Percentiles rank a stretch among this genome's conserved stretches.
These are phyloP conservation scores for Nemania sp. DNA, from an alignment of 2,329 filamentous ascomycete genomes.

Conservation along the genomic window DNA sequence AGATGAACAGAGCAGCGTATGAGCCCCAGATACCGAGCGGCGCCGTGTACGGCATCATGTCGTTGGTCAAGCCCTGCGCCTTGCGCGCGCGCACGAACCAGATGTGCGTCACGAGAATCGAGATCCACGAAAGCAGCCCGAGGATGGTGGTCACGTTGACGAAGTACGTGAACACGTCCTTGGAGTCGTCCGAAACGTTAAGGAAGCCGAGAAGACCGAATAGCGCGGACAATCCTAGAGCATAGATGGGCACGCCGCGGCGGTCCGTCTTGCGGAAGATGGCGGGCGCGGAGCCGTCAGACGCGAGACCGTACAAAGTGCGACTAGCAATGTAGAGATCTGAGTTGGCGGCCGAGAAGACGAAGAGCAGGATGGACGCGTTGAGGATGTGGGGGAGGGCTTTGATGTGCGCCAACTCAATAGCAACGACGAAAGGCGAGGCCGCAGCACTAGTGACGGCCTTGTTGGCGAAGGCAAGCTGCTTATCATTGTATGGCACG, in stretches of 20 bases:
- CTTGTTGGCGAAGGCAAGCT: conserved; percentile 62
- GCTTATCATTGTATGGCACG: conserved; percentile 68
- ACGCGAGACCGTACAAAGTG: conserved; percentile 72
- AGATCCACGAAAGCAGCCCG: conserved; percentile 68
- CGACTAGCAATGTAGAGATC: conserved; percentile 77
- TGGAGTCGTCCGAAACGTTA: conserved; percentile 62
- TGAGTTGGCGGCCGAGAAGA: conserved; percentile 77
- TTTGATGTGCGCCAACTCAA: conserved; percentile 64
- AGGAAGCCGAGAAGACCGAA: conserved; percentile 72
- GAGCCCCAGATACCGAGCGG: conserved; percentile 74
- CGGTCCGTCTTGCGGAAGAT: conserved; percentile 73
- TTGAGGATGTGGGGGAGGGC: conserved; percentile 70
- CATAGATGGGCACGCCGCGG: conserved; percentile 70
- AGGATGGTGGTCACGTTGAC: conserved; percentile 71
- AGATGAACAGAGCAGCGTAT: conserved; percentile 68
- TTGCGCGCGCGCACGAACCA: conserved; percentile 65
- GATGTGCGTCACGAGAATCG: conserved; percentile 69
- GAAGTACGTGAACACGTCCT: conserved; percentile 64
- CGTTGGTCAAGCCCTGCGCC: conserved; percentile 61
- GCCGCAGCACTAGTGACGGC: conserved; percentile 58
- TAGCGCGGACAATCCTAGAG: conserved; percentile 61
- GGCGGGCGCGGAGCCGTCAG: conserved; percentile 70
- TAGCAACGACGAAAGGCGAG: conserved; percentile 76
- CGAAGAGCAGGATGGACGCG: conserved; percentile 73
- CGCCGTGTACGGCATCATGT: conserved; percentile 64